Base-by-base conservation (phyloP, 495 filamentous ascomycete species). In the Aspergillus nidulans region DNA sequence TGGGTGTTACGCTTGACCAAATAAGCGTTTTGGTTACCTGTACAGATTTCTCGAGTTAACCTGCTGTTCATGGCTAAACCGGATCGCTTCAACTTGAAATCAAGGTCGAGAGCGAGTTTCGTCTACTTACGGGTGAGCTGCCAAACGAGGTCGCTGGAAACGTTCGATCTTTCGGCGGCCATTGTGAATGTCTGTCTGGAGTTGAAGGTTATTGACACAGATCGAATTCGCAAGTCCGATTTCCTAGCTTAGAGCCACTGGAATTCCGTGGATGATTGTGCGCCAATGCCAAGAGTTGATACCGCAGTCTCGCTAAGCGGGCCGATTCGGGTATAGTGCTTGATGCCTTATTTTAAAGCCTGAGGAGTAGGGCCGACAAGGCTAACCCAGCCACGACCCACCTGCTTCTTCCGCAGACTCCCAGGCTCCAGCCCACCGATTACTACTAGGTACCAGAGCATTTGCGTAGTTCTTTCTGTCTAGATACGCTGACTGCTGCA, bases 101-200 rank as follows among this genome's bases (percentile, higher is more conserved):
- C 23, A 1, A 44, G 38, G 34, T 42, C 39, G 39, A 43, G 46
- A 49, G 30, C n/a, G 36, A 23, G 28, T 28, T n/a, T n/a, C n/a
- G 32, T 42, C 20, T 30, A 86, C 89, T 67, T 80, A 96, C 91
- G 89, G 78, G 83, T 81, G 72, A 91, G 74, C 80, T 91, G 85
- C 91, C 91, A 97, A 80, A 96, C 77, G 59, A 96, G 82, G 70
- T 97, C 91, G 63, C 85, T 76, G 67, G 90, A 94, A 68, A 95
- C 79, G 78, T 88, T 77, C 63, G 74, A 63, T 68, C 76, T 80
- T 63, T 68, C 59, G 63, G 64, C 65, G 63, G 75, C 67, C 73
- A 78, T 78, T 62, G 48, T 76, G 68, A 69, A 61, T 55, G 40
- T 54, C 19, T 58, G 36, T 58, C 55, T 49, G 39, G 47, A 57